Percentiles rank a stretch among this genome's conserved stretches.
Evolutionary conservation across 2,329 filamentous ascomycete genomes (phyloP).

Genomic region (Teratosphaeria epicoccoides): DNA sequence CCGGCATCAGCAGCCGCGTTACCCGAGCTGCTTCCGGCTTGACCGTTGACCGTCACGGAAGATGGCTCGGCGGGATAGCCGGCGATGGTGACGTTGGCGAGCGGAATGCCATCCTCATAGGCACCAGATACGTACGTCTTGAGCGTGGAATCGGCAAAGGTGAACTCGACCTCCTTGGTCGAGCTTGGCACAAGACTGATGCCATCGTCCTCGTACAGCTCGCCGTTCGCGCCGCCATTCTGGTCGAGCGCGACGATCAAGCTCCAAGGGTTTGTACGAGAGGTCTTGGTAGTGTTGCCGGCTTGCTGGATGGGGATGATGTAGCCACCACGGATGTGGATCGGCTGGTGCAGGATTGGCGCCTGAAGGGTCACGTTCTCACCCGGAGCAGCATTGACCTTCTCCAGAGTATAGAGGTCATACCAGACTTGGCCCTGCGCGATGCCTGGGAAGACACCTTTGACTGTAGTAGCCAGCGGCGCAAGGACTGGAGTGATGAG

Average conservation of each 20-base stretch:
- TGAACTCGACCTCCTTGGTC: conserved; percentile 21
- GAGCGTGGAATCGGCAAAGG: conserved; percentile 15
- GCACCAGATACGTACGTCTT: conserved; percentile 12
- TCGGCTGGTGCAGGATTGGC: conserved; percentile 16
- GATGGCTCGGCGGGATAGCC: conserved; percentile 7
- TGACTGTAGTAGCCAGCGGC: conserved; percentile 46
- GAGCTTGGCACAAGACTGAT: conserved; percentile 44
- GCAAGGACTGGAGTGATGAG: conserved; percentile 56
- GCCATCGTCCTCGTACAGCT: conserved; percentile 64
- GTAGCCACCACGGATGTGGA: conserved; percentile 15
- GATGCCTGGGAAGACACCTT: conserved; percentile 59
- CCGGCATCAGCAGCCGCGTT: not conserved
- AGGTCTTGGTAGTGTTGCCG: conserved; percentile 13
- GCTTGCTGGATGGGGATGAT: conserved; percentile 17
- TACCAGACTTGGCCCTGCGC: conserved; percentile 55
- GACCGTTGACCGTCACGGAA: conserved; percentile 4
- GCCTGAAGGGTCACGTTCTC: conserved; percentile 18
- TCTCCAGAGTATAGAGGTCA: conserved; percentile 59
- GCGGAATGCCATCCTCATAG: conserved; percentile 14
- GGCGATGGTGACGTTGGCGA: conserved; percentile 22
- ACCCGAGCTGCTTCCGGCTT: not conserved
- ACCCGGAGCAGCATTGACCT: conserved; percentile 26
- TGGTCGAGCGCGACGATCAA: conserved; percentile 18
- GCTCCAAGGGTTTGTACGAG: conserved; percentile 11
- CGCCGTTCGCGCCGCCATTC: conserved; percentile 45